Evolutionary conservation across 2,329 filamentous ascomycete genomes (phyloP).

Genomic region (Trichoderma koningiopsis): DNA sequence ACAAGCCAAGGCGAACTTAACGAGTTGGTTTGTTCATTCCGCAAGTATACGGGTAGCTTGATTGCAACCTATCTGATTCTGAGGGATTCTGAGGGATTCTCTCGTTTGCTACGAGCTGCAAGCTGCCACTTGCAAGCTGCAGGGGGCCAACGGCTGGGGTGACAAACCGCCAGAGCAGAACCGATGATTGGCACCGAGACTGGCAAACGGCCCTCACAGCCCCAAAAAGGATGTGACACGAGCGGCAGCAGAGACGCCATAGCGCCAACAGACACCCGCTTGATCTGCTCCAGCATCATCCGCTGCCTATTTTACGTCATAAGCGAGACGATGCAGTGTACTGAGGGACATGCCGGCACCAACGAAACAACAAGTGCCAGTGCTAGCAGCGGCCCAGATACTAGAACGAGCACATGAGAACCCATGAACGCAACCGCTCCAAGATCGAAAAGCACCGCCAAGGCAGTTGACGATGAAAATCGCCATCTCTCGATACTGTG

Average conservation of each 20-base stretch:
- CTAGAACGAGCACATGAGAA: neutral
- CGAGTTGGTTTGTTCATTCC: neutral
- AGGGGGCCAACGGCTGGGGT: neutral
- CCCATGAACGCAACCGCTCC: neutral
- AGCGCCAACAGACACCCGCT: neutral
- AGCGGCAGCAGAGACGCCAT: neutral
- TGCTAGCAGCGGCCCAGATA: neutral
- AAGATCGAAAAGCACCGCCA: neutral
- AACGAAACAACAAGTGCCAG: neutral
- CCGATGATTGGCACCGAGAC: neutral
- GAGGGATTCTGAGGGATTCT: neutral
- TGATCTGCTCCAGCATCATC: neutral
- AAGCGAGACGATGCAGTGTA: neutral
- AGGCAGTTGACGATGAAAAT: neutral
- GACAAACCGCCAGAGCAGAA: neutral
- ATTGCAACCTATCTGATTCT: neutral
- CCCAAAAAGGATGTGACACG: neutral
- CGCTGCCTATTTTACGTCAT: neutral
- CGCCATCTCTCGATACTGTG: neutral
- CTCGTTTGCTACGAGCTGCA: neutral
- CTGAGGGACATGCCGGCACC: neutral
- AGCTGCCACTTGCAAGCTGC: neutral
- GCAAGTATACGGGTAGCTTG: neutral
- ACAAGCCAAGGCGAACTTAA: neutral
- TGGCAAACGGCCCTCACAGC: neutral